Evolutionary conservation across 1,284 basidiomycete genomes (phyloP).

Genomic region (Microbotryum saponariae): DNA sequence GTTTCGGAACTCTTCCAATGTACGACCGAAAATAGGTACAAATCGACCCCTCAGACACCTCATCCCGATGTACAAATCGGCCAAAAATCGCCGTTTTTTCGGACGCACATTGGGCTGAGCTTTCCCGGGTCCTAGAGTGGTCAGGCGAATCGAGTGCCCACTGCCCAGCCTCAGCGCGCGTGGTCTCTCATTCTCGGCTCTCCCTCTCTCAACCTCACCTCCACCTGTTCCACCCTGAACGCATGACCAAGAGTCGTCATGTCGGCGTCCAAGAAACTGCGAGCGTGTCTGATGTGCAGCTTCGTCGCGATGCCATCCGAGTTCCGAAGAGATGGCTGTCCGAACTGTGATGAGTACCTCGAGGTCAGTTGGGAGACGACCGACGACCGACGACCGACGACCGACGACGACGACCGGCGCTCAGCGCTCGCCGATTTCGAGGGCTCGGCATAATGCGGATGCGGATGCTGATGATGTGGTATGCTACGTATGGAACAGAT

Average conservation of each 20-base stretch:
- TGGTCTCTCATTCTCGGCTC: too few relatives aligned
- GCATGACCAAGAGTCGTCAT: not conserved
- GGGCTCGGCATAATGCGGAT: not conserved
- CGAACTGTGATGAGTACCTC: conserved; percentile 93
- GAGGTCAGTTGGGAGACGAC: conserved; percentile 56
- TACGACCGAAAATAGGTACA: too few relatives aligned
- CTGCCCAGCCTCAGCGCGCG: too few relatives aligned
- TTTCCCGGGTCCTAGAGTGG: too few relatives aligned
- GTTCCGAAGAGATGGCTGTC: conserved; percentile 79
- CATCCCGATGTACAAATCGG: too few relatives aligned
- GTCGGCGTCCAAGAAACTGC: conserved; percentile 23
- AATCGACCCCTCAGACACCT: too few relatives aligned
- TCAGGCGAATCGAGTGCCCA: too few relatives aligned
- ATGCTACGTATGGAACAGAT: conserved; percentile 52
- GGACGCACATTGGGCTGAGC: too few relatives aligned
- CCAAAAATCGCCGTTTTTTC: too few relatives aligned
- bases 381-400: not conserved
- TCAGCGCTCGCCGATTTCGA: not conserved
- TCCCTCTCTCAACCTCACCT: too few relatives aligned
- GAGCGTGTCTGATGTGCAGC: conserved; percentile 31
- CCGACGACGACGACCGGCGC: not conserved
- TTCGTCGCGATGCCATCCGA: conserved; percentile 70
- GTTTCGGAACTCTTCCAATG: too few relatives aligned
- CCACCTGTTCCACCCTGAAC: too few relatives aligned
- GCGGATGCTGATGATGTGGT: not conserved